Evolutionary conservation across 1,139 yeast species (phyloP), one percentile per base, ranked within the genome.

Genomic region (Suhomyces wounanorum): DNA sequence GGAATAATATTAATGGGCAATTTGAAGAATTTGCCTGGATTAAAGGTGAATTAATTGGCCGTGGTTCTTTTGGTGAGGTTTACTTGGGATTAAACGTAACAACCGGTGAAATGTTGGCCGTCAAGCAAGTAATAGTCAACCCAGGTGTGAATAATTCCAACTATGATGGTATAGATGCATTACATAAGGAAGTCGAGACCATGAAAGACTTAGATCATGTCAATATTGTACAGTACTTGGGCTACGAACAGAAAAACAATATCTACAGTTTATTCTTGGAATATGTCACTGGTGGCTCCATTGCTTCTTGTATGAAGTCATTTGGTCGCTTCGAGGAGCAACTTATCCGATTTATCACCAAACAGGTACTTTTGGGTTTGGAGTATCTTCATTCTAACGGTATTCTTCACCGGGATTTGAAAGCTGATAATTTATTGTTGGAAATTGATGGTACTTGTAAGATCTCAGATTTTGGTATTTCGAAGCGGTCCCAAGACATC

Each of bases 51-150:
- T 77, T 94, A 55, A 90, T 95, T 53, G 99, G 99, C 1, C 83
- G 92, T 53, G 99, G 99, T 0, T 92, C 97, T 0, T 95, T 92
- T 75, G 99, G 99, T n/a, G 86, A 89, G 42, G 99, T 95, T 0
- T 94, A 82, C 63, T 77, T 95, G 53, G 98, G 97, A 0, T 78
- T 95, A 62, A 95, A 95, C 67, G 95, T 91, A 14, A 94, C 98
- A 0, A 91, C 97, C 0, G 98, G 99, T 50, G 99, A 95, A 62
- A 92, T 95, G 97, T 85, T 95, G 72, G 99, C 99, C 0, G 99
- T 95, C 1, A 95, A 95, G 64, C 99, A 95, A 66, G 97, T 94
- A 5, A 84, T 81, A 47, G 87, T 87, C 5, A 87, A 90, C 2
- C 60, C 64, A 43, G 75, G 69, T 44, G 16, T 36, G 16, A 62